These are phyloP conservation scores for Ambrosiella cleistominuta DNA, from an alignment of 2,329 filamentous ascomycete genomes.

Conservation along the genomic window DNA sequence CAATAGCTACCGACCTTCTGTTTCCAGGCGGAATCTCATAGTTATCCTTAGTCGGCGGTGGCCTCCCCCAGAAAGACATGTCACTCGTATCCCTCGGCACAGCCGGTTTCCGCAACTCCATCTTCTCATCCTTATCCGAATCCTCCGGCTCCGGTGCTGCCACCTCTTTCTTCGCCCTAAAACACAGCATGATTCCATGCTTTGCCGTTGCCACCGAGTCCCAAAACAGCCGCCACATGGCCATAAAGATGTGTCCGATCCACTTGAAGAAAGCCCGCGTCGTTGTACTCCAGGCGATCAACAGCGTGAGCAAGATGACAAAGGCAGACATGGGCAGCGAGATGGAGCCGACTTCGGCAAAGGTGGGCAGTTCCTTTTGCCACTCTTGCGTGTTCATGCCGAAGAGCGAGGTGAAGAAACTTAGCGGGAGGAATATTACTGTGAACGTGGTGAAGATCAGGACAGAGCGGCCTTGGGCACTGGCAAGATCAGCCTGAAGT, in stretches of 20 bases:
- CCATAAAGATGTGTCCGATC: constrained; percentile 10
- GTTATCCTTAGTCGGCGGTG: background rate
- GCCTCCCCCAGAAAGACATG: constrained; percentile 1
- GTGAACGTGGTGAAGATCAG: constrained; percentile 50
- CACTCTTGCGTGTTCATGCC: constrained; percentile 48
- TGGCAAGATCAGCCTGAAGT: constrained; percentile 44
- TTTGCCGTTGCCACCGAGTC: background rate
- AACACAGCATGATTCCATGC: background rate
- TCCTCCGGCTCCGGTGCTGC: background rate
- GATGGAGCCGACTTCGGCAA: constrained; percentile 30
- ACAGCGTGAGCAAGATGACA: constrained; percentile 32
- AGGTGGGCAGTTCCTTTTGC: constrained; percentile 29
- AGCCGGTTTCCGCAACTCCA: background rate
- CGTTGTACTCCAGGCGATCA: constrained; percentile 37
- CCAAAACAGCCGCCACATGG: background rate
- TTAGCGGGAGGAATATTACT: constrained; percentile 45
- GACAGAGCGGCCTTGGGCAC: constrained; percentile 42
- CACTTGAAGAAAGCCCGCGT: constrained; percentile 21
- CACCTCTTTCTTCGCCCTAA: background rate
- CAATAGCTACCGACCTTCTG: background rate
- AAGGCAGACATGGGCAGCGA: constrained; percentile 30
- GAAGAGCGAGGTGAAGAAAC: constrained; percentile 48
- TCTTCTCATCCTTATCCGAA: background rate
- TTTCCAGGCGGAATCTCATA: background rate
- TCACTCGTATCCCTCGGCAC: background rate